Evolutionary conservation across 352 stramenopile species (phyloP), one percentile per base, ranked within the genome.

Genomic region (Globisporangium echinulatum): DNA sequence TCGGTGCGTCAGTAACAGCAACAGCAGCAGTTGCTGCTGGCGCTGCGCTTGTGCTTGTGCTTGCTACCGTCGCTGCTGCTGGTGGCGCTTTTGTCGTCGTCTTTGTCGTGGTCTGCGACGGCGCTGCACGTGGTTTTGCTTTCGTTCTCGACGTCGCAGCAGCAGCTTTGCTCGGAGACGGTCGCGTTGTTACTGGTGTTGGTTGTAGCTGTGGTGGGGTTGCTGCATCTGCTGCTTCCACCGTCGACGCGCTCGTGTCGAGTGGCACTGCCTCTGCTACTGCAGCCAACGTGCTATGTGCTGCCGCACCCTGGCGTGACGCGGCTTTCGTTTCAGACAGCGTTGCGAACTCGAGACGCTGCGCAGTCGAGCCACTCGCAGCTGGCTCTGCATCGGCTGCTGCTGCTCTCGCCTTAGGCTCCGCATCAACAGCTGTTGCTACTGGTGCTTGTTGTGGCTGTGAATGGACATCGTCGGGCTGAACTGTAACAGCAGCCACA

Each of bases 121-220:
- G 43, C 46, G 14, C 37, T 15, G 44, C 17, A 39, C 55, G 48
- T n/a, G n/a, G 7, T 7, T 59, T 63, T 39, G 50, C 49, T 63
- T 36, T 33, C 52, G 49, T n/a, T 57, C 17, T n/a, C 25, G 39
- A 5, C 39, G 42, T 49, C 10, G 13, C 38, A 50, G 33, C 39
- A 19, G 7, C 53, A 49, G 17, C 39, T 40, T 19, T 19, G n/a
- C 36, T 40, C 44, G 25, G 25, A 33, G 25, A 3, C 25, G 25
- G 25, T 33, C 2, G 25, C 25, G 40, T 44, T 33, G n/a, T 19
- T 62, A 42, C 40, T 55, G 58, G n/a, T 36, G 25, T 56, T 33
- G 7, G 8, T 7, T 39, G 36, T 10, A 8, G 14, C 17, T 43
- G n/a, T 15, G 33, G 17, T 19, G 33, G 37, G 9, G 33, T 6